These are phyloP conservation scores for Alopecurus myosuroides DNA, from an alignment of 176 grass and related monocot genomes.

Conservation along the genomic window DNA sequence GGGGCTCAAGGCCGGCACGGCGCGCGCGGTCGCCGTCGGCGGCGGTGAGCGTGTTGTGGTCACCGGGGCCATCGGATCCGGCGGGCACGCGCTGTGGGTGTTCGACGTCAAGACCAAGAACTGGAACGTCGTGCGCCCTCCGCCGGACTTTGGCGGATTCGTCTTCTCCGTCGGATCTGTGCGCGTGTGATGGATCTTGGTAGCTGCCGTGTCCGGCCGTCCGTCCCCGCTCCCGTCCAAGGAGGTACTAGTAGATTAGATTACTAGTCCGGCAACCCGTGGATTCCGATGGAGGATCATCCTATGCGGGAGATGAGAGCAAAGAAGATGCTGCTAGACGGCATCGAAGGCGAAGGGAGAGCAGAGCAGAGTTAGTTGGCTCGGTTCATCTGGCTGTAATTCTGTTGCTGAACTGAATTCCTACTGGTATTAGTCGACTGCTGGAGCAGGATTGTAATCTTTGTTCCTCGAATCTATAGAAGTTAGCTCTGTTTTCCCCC, in stretches of 20 bases:
- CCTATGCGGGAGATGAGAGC: neutral
- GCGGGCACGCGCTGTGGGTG: slow-evolving; percentile 47
- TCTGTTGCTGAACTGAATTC: too few relatives aligned
- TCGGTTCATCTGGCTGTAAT: neutral
- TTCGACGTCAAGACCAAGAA: slow-evolving; percentile 39
- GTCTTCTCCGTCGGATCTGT: slow-evolving; percentile 47
- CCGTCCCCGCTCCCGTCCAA: neutral
- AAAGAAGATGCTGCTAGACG: neutral
- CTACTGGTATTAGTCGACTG: too few relatives aligned
- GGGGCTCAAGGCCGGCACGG: slow-evolving; percentile 49
- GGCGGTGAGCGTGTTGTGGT: slow-evolving; percentile 53
- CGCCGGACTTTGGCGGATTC: slow-evolving; percentile 44
- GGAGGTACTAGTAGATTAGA: neutral
- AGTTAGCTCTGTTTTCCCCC: neutral
- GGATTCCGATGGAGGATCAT: neutral
- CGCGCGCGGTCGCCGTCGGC: slow-evolving; percentile 33
- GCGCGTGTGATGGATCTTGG: slow-evolving; percentile 14
- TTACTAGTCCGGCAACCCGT: neutral
- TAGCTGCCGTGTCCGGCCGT: neutral
- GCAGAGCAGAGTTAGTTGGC: neutral
- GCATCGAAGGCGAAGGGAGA: neutral
- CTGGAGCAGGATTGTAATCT: too few relatives aligned
- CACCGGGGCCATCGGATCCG: slow-evolving; percentile 19
- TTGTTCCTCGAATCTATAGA: neutral
- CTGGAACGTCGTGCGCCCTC: slow-evolving; percentile 40